Base-by-base conservation (phyloP, 2,329 filamentous ascomycete species). In the Talaromyces sp. region DNA sequence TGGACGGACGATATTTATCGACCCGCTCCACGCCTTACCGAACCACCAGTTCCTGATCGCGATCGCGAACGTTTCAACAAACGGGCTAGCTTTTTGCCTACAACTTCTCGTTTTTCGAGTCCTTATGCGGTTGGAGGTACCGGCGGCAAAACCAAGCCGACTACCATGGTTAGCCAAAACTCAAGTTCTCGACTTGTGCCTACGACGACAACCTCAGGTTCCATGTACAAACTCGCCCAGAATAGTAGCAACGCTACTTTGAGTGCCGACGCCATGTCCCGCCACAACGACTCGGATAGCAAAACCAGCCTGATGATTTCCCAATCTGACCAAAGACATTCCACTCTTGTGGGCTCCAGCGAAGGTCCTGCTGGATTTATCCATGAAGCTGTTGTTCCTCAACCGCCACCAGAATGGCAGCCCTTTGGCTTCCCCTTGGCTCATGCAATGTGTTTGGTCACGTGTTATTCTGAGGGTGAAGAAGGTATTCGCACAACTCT, bases 1-100 rank as follows among this genome's bases (percentile, higher is more conserved):
- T 99, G 95, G 95, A 89, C 89, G 14, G 91, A 98, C 65, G 95
- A 99, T 71, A 99, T 99, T 68, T 98, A 99, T 75, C 89, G 92
- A 50, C 90, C 93, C 3, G 91, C 92, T 26, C 87, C 89, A 58
- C 89, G 92, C 66, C 82, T 97, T 64, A 84, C 88, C 3, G 95
- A 96, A 68, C 79, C 89, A 49, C 84, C 85, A 61, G 89, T 85
- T 69, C 81, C 83, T 14, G 91, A 93, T 64, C 84, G 84, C 83
- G 91, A 93, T 64, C 84, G 84, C 83, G 24, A 29, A 8, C 49
- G 24, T 8, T 17, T 27, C 4, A 58, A 56, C 32, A 96, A 93
- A 79, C 89, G 93, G 66, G 84, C 82, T 64, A 96, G 91, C 32
- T 96, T 99, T 78, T 80, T 99, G 62, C 95, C 95, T 0, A 96